Percentiles rank a stretch among this genome's conserved stretches.
These are phyloP conservation scores for Oryza australiensis DNA, from an alignment of 176 grass and related monocot genomes.

Conservation along the genomic window DNA sequence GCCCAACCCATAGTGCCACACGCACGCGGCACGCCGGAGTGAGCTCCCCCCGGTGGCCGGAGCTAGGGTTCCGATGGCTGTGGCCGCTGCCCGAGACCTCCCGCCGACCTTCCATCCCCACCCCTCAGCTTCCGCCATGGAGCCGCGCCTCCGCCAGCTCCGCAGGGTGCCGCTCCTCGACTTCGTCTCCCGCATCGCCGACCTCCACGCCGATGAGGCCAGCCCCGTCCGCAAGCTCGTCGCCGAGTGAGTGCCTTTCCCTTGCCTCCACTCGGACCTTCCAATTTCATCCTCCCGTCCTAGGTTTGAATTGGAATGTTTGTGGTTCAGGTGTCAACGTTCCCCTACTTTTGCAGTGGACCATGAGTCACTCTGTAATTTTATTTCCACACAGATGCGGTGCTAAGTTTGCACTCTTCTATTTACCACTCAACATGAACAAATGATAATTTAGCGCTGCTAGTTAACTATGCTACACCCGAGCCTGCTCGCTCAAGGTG, in stretches of 20 bases:
- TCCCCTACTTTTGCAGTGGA: neutral
- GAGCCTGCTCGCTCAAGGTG: neutral
- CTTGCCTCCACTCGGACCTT: neutral
- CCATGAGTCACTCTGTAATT: neutral
- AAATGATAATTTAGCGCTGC: neutral
- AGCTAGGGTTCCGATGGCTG: slow-evolving; percentile 41
- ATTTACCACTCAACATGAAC: neutral
- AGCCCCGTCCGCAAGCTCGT: slow-evolving; percentile 80
- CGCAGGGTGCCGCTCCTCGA: slow-evolving; percentile 52
- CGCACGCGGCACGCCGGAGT: neutral
- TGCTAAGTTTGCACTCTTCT: neutral
- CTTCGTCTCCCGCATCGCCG: slow-evolving; percentile 57
- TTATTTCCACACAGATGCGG: neutral
- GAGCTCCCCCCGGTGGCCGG: neutral
- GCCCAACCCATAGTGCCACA: neutral
- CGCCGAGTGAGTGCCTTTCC: slow-evolving; percentile 51
- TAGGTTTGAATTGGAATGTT: neutral
- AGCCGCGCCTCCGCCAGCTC: slow-evolving; percentile 53
- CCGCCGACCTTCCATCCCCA: slow-evolving; percentile 1
- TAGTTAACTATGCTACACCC: neutral
- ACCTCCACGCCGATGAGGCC: slow-evolving; percentile 62
- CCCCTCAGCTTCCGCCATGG: slow-evolving; percentile 17
- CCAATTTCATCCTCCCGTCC: neutral
- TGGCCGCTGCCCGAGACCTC: slow-evolving; percentile 6
- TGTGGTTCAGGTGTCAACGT: neutral